Percentiles rank a stretch among this genome's conserved stretches.
phyloP scores from a whole-genome alignment of 768 basidiomycete species.

The Serpula lacrymans region DNA sequence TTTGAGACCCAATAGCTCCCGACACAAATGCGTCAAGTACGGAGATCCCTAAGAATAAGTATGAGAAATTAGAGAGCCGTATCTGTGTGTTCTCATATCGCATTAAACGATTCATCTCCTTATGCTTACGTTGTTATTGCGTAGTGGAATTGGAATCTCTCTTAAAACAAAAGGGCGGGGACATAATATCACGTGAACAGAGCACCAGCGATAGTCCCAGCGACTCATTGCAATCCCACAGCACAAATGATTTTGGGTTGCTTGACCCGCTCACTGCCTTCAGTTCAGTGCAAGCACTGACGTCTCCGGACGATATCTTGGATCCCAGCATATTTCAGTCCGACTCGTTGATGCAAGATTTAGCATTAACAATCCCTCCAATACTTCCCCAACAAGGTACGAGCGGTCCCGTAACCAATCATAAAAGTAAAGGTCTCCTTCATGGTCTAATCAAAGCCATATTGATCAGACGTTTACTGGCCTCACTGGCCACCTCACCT shows the following conservation, averaged over 20 bases:
- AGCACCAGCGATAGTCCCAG: slow-evolving; percentile 4
- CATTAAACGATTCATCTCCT: slow-evolving; percentile 1
- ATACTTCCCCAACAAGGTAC: no score
- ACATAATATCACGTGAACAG: slow-evolving; percentile 4
- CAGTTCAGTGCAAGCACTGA: no score
- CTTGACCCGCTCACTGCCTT: no score
- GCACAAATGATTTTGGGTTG: no score
- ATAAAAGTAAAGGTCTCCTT: no score
- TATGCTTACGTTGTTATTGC: not conserved
- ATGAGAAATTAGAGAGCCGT: slow-evolving; percentile 63
- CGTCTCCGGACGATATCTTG: no score
- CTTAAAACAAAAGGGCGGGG: slow-evolving; percentile 53
- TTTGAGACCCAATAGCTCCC: slow-evolving; percentile 16
- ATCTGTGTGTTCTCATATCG: slow-evolving; percentile 71
- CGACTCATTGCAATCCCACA: no score
- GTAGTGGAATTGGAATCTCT: slow-evolving; percentile 66
- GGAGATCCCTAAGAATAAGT: slow-evolving; percentile 57
- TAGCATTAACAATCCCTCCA: no score
- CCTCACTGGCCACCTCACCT: slow-evolving; percentile 56
- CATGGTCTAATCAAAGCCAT: slow-evolving; percentile 1
- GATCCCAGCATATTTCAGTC: no score
- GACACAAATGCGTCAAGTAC: slow-evolving; percentile 32
- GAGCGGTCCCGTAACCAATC: no score
- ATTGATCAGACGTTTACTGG: slow-evolving; percentile 18
- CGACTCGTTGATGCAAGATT: no score